These are phyloP conservation scores for Aegilops speltoides DNA, from an alignment of 176 grass and related monocot species.

Conservation along the genomic window DNA sequence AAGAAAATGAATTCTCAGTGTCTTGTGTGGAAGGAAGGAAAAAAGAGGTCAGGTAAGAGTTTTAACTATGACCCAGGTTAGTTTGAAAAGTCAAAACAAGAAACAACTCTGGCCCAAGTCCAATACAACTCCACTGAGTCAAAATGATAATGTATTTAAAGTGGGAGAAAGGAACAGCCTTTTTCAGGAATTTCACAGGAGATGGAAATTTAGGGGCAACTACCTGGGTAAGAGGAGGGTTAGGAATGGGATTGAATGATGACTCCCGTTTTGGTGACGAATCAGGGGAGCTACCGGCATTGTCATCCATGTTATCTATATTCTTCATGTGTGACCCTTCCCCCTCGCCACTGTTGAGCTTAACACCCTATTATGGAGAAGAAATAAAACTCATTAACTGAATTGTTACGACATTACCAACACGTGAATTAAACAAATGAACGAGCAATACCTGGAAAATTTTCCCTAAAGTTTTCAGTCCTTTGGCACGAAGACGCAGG, in stretches of 20 bases:
- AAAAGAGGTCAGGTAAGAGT: not conserved
- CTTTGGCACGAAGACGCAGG: constrained; percentile 82
- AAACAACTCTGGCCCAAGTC: not conserved
- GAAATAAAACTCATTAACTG: constrained; percentile 29
- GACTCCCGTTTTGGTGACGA: constrained; percentile 56
- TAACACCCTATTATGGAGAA: constrained; percentile 54
- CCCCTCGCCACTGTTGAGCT: constrained; percentile 51
- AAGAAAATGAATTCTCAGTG: constrained; percentile 19
- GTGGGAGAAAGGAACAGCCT: not conserved
- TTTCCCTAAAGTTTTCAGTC: constrained; percentile 91
- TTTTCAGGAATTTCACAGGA: not conserved
- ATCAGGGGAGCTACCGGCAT: constrained; percentile 81
- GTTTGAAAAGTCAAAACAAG: not conserved
- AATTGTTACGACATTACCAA: constrained; percentile 7
- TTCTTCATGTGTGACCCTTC: constrained; percentile 56
- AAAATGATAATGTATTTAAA: not conserved
- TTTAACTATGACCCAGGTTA: not conserved
- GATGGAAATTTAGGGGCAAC: not conserved
- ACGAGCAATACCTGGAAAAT: constrained; percentile 80
- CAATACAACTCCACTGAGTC: not conserved
- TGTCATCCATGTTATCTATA: constrained; percentile 60
- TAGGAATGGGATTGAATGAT: constrained; percentile 48
- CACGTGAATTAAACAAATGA: not conserved
- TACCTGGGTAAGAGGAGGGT: constrained; percentile 63
- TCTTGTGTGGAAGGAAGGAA: not conserved